Percentiles rank a stretch among this genome's conserved stretches.
Conservation (phyloP, 805 yeast species). For the Kregervanrija pseudodelftensis region DNA sequence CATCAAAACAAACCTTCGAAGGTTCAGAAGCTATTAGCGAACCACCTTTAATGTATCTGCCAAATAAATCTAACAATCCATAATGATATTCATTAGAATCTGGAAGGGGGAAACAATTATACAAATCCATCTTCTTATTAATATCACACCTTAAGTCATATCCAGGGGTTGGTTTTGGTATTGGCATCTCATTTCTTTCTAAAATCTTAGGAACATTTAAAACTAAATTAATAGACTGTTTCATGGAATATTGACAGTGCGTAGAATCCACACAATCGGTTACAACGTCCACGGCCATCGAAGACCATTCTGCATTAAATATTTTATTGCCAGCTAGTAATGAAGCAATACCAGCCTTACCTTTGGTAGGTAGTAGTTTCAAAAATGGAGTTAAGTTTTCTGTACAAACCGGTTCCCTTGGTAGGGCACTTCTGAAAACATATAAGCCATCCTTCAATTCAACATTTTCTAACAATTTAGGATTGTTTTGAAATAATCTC, state of each 20-base stretch:
- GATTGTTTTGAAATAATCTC: conserved; percentile 28
- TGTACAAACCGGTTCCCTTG: conserved; percentile 93
- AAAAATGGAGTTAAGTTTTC: conserved; percentile 93
- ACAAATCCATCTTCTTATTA: conserved; percentile 48
- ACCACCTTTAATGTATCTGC: conserved; percentile 56
- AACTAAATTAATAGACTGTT: conserved; percentile 64
- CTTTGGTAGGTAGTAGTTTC: conserved; percentile 85
- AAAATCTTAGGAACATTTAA: conserved; percentile 62
- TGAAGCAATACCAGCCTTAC: conserved; percentile 80
- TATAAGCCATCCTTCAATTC: conserved; percentile 37
- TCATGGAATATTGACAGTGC: conserved; percentile 46
- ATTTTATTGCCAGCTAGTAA: conserved; percentile 84
- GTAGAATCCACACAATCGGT: conserved; percentile 39
- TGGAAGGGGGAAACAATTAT: conserved; percentile 74
- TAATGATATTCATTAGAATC: conserved; percentile 41
- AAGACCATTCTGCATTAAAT: conserved; percentile 90
- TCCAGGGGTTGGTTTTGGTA: conserved; percentile 75
- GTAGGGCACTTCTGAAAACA: conserved; percentile 76
- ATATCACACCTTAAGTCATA: conserved; percentile 68
- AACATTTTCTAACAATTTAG: conserved; percentile 15
- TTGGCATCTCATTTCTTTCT: conserved; percentile 57
- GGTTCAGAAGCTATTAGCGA: conserved; percentile 45
- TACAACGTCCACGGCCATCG: conserved; percentile 77
- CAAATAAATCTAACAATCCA: conserved; percentile 61
- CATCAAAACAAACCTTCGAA: conserved; percentile 38